Evolutionary conservation across 805 yeast genomes (phyloP), one percentile per base, ranked within the genome.

Genomic region (Wickerhamiella dianesei): DNA sequence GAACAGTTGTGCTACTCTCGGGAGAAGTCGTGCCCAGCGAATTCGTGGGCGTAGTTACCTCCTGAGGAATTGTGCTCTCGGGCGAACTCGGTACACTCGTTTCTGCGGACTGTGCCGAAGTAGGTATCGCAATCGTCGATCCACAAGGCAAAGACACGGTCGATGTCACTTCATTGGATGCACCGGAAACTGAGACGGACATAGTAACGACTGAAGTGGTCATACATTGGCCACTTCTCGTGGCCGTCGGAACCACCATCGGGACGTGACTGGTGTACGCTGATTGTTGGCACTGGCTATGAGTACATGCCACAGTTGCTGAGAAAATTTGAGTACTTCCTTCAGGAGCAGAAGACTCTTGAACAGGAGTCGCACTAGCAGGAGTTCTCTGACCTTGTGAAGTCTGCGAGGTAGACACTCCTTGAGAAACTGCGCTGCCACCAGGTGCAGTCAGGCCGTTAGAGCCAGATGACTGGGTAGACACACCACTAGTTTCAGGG

Each of bases 91-190:
- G n/a, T n/a, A n/a, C n/a, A n/a, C n/a, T n/a, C n/a, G n/a, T n/a
- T n/a, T n/a, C n/a, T n/a, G n/a, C n/a, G n/a, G n/a, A n/a, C n/a
- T n/a, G n/a, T n/a, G n/a, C n/a, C n/a, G n/a, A n/a, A n/a, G n/a
- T n/a, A n/a, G n/a, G n/a, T n/a, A n/a, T n/a, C n/a, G n/a, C n/a
- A n/a, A n/a, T n/a, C n/a, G n/a, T n/a, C n/a, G n/a, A n/a, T n/a
- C n/a, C 51, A 40, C 54, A 53, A 3, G 56, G 56, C 12, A 50
- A 13, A 9, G 53, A 40, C 12, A 53, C 44, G 2, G 53, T 46
- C 13, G 50, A 41, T 1, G 50, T 49, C 1, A 45, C 35, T 2
- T 19, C n/a, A 17, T 29, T 39, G n/a, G 54, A 48, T 2, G 40
- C 50, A 4, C 51, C 50, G 19, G 49, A 46, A 4, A 53, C 39